Base-by-base conservation (phyloP, 768 basidiomycete species). In the Tricholoma flavovirens region DNA sequence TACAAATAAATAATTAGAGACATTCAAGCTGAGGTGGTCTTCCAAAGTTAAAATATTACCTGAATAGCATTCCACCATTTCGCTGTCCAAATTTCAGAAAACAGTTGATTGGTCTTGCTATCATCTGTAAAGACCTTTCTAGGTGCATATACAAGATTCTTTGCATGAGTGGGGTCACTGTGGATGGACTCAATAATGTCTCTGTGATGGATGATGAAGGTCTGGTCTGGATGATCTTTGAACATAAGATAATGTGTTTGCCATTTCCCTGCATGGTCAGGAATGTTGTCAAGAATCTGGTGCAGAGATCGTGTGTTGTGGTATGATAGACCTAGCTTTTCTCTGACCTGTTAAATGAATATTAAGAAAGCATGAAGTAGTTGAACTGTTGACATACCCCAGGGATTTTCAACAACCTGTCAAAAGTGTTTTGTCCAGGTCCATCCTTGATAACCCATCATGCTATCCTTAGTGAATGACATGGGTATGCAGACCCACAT, bases 21-120 rank as follows among this genome's bases (percentile, higher is more conserved):
- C n/a, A n/a, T n/a, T n/a, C n/a, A n/a, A n/a, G n/a, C n/a, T n/a
- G n/a, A n/a, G n/a, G n/a, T n/a, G n/a, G n/a, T n/a, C n/a, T n/a
- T n/a, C n/a, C n/a, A n/a, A n/a, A n/a, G n/a, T n/a, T n/a, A n/a
- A n/a, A n/a, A n/a, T n/a, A n/a, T n/a, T n/a, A n/a, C n/a, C n/a
- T n/a, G n/a, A n/a, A n/a, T n/a, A 53, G 38, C 10, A 54, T 78
- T 79, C 81, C 79, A 81, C 81, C 81, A 82, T 45, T 72, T 69
- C 0, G 73, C 76, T 0, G 76, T 81, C 42, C 77, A 67, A 70
- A 80, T 72, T 40, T 80, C 77, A 58, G 69, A 63, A 56, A 69
- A 78, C 1, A 75, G 22, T 1, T 66, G 56, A 0, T 54, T 19
- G 62, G 43, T 54, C 21, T 24, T 35, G 11, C 67, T 64, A 0